Evolutionary conservation across 495 filamentous ascomycete species (phyloP).

Genomic region (Cryomyces antarcticus): DNA sequence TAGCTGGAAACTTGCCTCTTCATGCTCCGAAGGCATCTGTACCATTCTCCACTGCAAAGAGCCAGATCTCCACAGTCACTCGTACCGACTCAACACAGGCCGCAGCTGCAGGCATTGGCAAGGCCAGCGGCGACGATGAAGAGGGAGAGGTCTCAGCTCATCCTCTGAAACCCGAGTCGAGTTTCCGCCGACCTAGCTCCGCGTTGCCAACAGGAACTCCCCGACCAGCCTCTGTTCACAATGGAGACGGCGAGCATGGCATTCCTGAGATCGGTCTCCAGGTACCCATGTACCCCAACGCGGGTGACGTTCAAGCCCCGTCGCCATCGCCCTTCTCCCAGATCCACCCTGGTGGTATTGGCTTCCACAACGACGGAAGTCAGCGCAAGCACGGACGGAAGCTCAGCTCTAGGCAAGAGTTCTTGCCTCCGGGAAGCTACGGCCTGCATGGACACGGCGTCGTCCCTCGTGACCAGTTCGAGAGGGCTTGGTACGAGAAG

Average conservation of each 20-base stretch:
- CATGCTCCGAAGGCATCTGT: conserved; percentile 82
- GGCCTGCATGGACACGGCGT: conserved; percentile 70
- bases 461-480: conserved; percentile 46
- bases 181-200: conserved; percentile 26
- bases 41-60: conserved; percentile 55
- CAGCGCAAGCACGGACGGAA: conserved; percentile 30
- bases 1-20: conserved; percentile 63
- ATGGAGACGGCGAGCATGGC: conserved; percentile 50
- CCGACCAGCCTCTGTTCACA: conserved; percentile 27
- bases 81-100: conserved; percentile 74
- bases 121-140: conserved; percentile 41
- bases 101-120: conserved; percentile 62
- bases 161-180: conserved; percentile 25
- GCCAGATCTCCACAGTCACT: conserved; percentile 60
- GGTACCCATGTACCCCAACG: conserved; percentile 86
- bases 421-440: conserved; percentile 56
- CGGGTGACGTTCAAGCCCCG: conserved; percentile 91
- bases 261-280: conserved; percentile 79
- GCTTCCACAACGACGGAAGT: conserved; percentile 30
- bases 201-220: conserved; percentile 29
- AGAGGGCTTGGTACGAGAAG: conserved; percentile 76
- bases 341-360: conserved; percentile 30
- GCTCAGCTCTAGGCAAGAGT: conserved; percentile 36
- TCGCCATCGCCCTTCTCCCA: conserved; percentile 52
- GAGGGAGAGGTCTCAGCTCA: conserved; percentile 14